Evolutionary conservation across 768 basidiomycete genomes (phyloP), one percentile per base, ranked within the genome.

Genomic region (Lanmaoa pseudosensibilis): DNA sequence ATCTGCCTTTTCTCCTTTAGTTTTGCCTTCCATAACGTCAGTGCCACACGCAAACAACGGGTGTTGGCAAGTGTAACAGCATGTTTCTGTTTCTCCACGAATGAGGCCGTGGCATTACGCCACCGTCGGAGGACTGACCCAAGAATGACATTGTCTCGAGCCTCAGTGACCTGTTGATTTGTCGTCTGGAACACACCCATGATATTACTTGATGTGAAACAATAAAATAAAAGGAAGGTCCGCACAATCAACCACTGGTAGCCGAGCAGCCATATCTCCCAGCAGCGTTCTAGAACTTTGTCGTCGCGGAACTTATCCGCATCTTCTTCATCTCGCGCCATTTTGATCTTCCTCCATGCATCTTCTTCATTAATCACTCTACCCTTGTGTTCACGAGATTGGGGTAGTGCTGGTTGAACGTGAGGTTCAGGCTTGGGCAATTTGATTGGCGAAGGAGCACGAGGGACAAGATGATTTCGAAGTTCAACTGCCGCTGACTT

Each of bases 291-390:
- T 27, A 90, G 50, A 54, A 93, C 72, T 50, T 77, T 79, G 50
- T 85, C 82, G 32, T 82, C 74, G 43, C 86, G 77, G 69, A 86
- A 92, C 53, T 76, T 75, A 68, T 86, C 88, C 19, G 92, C 92
- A 30, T 83, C 80, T 61, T 80, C 76, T 65, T 92, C 86, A 60
- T 90, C 84, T 62, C 83, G 82, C 45, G 82, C 78, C 77, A 87
- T 82, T 65, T 81, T 79, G 34, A 91, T 84, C 59, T 85, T 89
- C 61, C 85, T 84, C 88, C 90, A 93, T 0, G 86, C 86, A 55
- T 89, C 86, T 52, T 87, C 83, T 65, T 87, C 83, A 62, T 88
- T 84, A 19, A 84, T 70, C n/a, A 77, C 73, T 60, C 76, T 82
- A 13, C 76, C 78, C 60, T 73, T 79, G 27, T 78, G 77, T 58